Percentiles rank a stretch among this genome's conserved stretches.
Evolutionary conservation across 176 grass and related monocot genomes (phyloP).

Genomic region (Olyra latifolia): DNA sequence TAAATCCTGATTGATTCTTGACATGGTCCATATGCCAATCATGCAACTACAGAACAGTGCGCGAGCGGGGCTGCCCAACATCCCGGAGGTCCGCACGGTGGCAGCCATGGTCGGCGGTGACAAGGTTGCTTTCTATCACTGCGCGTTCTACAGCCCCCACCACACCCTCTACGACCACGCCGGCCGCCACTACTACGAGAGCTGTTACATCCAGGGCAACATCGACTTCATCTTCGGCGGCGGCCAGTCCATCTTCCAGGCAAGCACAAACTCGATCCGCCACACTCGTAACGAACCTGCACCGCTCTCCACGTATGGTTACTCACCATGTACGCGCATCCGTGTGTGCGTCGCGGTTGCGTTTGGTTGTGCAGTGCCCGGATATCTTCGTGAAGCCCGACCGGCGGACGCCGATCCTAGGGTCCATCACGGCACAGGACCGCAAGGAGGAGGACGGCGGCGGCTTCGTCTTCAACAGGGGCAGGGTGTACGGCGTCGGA

Average conservation of each 20-base stretch:
- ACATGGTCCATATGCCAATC: not conserved
- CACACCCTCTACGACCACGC: constrained; percentile 79
- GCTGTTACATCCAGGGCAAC: constrained; percentile 93
- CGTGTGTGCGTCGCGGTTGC: not conserved
- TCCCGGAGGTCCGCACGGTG: constrained; percentile 47
- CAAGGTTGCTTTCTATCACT: constrained; percentile 93
- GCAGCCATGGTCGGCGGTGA: constrained; percentile 71
- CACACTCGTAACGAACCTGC: no score
- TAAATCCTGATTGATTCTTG: not conserved
- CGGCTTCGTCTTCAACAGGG: constrained; percentile 88
- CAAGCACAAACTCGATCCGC: not conserved
- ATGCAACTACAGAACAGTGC: constrained; percentile 30
- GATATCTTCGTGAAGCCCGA: constrained; percentile 90
- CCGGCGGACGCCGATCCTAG: constrained; percentile 55
- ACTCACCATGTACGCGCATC: no score
- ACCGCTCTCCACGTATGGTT: not conserved
- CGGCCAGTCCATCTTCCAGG: constrained; percentile 89
- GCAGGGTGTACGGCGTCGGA: constrained; percentile 78
- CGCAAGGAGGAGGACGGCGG: constrained; percentile 45
- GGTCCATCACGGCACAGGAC: constrained; percentile 70
- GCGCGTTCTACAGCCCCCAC: constrained; percentile 79
- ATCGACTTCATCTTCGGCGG: constrained; percentile 93
- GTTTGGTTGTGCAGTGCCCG: constrained; percentile 39
- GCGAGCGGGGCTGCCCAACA: constrained; percentile 6
- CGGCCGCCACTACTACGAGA: constrained; percentile 84